Conservation (phyloP, 805 yeast species). For the Blastobotrys muscicola region DNA sequence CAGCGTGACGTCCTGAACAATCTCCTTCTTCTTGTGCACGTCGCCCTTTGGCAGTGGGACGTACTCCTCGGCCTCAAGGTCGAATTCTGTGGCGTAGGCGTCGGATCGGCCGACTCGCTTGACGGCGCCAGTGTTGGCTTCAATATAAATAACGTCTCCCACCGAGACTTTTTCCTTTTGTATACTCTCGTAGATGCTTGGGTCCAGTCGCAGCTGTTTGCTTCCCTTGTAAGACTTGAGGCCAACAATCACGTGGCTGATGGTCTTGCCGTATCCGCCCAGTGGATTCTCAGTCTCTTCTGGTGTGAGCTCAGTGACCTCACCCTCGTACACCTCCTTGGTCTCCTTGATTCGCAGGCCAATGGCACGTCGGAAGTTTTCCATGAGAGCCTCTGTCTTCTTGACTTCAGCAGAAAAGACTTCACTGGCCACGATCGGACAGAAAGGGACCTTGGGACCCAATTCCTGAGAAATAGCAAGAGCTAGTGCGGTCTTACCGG, state of each 20-base stretch:
- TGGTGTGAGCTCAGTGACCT: constrained; percentile 89
- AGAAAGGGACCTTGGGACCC: constrained; percentile 95
- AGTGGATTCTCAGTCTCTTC: constrained; percentile 95
- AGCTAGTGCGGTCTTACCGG: constrained; percentile 97
- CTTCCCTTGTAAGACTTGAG: constrained; percentile 88
- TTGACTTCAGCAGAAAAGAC: constrained; percentile 92
- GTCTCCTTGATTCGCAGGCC: constrained; percentile 94
- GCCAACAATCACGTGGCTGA: constrained; percentile 88
- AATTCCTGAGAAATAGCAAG: constrained; percentile 91
- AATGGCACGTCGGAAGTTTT: constrained; percentile 91
- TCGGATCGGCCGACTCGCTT: constrained; percentile 97
- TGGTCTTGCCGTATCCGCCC: constrained; percentile 97
- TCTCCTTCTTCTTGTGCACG: constrained; percentile 95
- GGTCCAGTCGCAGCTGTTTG: constrained; percentile 82
- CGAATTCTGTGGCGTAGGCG: constrained; percentile 97
- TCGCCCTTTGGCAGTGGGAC: constrained; percentile 99
- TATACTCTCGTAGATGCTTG: constrained; percentile 83
- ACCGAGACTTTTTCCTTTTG: constrained; percentile 90
- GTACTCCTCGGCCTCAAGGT: constrained; percentile 96
- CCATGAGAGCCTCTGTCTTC: constrained; percentile 94
- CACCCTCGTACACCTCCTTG: constrained; percentile 97
- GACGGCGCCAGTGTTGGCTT: constrained; percentile 95
- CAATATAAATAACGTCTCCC: constrained; percentile 96
- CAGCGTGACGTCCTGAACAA: constrained; percentile 92
- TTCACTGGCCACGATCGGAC: constrained; percentile 94